Base-by-base conservation (phyloP, 495 filamentous ascomycete species). In the Aspergillus taichungensis region DNA sequence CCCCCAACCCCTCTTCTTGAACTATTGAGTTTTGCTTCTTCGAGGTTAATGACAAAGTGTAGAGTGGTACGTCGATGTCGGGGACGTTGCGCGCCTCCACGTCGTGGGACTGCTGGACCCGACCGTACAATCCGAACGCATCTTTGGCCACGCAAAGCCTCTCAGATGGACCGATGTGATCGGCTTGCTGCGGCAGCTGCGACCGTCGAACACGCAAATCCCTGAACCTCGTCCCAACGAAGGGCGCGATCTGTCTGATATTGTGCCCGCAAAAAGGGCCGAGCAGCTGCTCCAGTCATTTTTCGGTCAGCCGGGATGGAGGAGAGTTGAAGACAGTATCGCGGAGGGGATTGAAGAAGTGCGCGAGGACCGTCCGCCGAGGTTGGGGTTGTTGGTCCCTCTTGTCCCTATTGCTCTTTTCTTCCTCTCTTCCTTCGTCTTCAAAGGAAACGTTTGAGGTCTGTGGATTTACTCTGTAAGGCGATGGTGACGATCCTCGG, bases 51-150 rank as follows among this genome's bases (percentile, higher is more conserved):
- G 3, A 18, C 28, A 7, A 27, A 33, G 24, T 28, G 9, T 37
- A 72, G 68, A 67, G 49, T 67, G 53, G 37, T 68, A 54, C 42
- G 59, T 79, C 31, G 59, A 79, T 45, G 71, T 79, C 3, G 52
- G 61, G 30, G 77, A 83, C 43, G 56, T 49, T 5, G 76, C 72
- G 0, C 55, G 56, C 1, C 54, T 80, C 1, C 68, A 74, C 45
- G 57, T 77, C 1, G 62, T 68, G 5, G 75, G 62, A 2, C 53
- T 77, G n/a, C 54, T 75, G 3, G 54, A 72, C 31, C 57, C 60
- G 0, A 47, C 51, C 1, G 62, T 73, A 6, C 52, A 64, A 29
- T 61, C 63, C 3, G 62, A 74, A 52, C 62, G 75, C 0, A 57
- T 79, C 28, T 71, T 77, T 24, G 49, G 51, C 3, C 58, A 49